Percentiles rank a stretch among this genome's conserved stretches.
phyloP scores from a whole-genome alignment of 2,329 filamentous ascomycete genomes.

The Davidsoniella eucalypti region DNA sequence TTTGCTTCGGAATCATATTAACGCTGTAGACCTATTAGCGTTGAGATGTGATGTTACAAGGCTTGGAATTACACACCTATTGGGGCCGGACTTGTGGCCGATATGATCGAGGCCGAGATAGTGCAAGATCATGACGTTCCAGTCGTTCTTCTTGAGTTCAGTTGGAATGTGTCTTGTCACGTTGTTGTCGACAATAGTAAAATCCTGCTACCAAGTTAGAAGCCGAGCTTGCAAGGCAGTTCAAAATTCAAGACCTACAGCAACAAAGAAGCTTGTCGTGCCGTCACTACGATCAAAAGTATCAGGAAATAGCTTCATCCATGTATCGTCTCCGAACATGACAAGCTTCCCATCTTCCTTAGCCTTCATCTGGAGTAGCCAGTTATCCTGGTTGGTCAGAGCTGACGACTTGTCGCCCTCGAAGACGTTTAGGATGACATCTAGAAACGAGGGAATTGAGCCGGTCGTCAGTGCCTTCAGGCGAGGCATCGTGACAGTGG shows the following conservation, averaged over 20 bases:
- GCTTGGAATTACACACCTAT: constrained; percentile 35
- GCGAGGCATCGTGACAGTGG: constrained; percentile 95
- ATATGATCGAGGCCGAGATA: constrained; percentile 95
- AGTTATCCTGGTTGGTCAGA: constrained; percentile 78
- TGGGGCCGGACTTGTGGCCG: constrained; percentile 85
- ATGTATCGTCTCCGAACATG: constrained; percentile 97
- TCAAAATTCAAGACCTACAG: constrained; percentile 42
- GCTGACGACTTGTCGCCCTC: constrained; percentile 86
- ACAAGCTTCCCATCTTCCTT: constrained; percentile 57
- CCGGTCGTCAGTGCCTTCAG: constrained; percentile 96
- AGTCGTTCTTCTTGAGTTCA: constrained; percentile 64
- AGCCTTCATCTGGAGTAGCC: constrained; percentile 82
- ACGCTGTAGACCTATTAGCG: constrained; percentile 34
- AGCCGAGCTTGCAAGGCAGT: background rate
- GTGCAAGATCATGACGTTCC: constrained; percentile 87
- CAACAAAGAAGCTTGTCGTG: constrained; percentile 95
- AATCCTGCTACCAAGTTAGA: constrained; percentile 48
- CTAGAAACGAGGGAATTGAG: constrained; percentile 93
- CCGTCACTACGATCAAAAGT: constrained; percentile 80
- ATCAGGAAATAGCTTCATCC: constrained; percentile 87
- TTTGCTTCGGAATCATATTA: constrained; percentile 85
- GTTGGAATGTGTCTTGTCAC: constrained; percentile 75
- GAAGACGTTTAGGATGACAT: constrained; percentile 90
- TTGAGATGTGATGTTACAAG: background rate
- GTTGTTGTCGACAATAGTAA: constrained; percentile 94